Evolutionary conservation across 2,329 filamentous ascomycete species (phyloP).

Genomic region (Diaporthe sp.): DNA sequence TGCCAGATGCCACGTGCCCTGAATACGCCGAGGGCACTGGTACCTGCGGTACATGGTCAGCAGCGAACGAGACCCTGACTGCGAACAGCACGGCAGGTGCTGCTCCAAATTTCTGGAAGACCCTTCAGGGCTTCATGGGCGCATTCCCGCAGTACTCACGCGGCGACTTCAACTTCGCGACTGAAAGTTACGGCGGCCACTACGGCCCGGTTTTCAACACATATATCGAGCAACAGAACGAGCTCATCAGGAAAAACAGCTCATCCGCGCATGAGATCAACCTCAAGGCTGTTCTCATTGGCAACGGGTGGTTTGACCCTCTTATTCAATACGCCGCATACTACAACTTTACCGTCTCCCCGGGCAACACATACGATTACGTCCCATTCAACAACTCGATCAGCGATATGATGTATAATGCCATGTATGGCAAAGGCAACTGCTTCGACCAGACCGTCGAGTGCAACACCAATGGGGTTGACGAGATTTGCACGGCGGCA

Average conservation of each 20-base stretch:
- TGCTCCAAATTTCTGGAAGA: constrained; percentile 73
- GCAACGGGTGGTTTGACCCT: constrained; percentile 72
- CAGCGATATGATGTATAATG: constrained; percentile 68
- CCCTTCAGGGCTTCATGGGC: constrained; percentile 74
- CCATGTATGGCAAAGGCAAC: constrained; percentile 72
- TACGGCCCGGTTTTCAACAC: constrained; percentile 69
- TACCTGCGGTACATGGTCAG: constrained; percentile 69
- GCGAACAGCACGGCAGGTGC: constrained; percentile 66
- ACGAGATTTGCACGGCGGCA: constrained; percentile 66
- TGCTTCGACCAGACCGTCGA: constrained; percentile 70
- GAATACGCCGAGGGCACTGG: constrained; percentile 58
- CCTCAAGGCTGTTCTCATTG: constrained; percentile 65
- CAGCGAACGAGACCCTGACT: constrained; percentile 66
- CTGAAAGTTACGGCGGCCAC: constrained; percentile 71
- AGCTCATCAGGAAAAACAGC: constrained; percentile 48
- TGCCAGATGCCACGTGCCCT: constrained; percentile 63
- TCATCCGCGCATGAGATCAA: constrained; percentile 60
- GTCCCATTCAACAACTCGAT: constrained; percentile 64
- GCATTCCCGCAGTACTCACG: constrained; percentile 67
- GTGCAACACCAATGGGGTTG: constrained; percentile 65
- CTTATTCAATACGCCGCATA: constrained; percentile 69
- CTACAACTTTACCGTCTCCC: constrained; percentile 69
- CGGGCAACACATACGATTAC: constrained; percentile 71
- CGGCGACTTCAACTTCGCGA: constrained; percentile 67
- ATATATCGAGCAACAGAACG: constrained; percentile 63